Base-by-base conservation (phyloP, 2,329 filamentous ascomycete genomes). In the Dryadomyces quercivorus region DNA sequence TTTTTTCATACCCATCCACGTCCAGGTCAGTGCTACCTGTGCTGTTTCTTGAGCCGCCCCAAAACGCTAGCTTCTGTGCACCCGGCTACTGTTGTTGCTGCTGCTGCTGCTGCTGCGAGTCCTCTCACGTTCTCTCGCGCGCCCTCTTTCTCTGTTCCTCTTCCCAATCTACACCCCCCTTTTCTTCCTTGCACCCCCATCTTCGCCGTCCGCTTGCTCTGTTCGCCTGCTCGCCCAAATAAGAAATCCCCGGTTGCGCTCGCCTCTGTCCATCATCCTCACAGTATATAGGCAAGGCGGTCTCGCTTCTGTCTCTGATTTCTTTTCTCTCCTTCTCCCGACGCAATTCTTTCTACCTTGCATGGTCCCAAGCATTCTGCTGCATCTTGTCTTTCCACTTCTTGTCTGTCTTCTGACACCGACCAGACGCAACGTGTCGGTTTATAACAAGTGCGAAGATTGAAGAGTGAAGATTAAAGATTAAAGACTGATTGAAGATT, bases 61-160 rank as follows among this genome's bases (percentile, higher is more conserved):
- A 40, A 18, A 54, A 50, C 21, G 20, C n/a, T 47, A 47, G 34
- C 21, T 12, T 47, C 38, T 50, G 52, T 54, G 52, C 49, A 34
- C 16, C 52, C 36, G 26, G 20, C 10, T 42, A 22, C 15, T 52
- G 22, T n/a, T 51, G 22, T 3, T 55, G 57, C 56, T 66, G 12
- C 18, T 44, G 16, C 42, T 44, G 42, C 18, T 18, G 3, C 8
- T 44, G 7, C 42, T 43, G 10, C 16, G 7, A 16, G 8, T 7
- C 10, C 18, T 18, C 42, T 44, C 42, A 3, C 42, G 7, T 10
- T 44, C 42, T 44, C 42, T 18, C 10, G 8, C 36, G 42, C 18
- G n/a, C 9, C 21, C 44, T 26, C 44, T 45, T 13, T 45, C 43
- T 45, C 16, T 42, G 4, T 42, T n/a, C 16, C 38, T 42, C 38